Percentiles rank a stretch among this genome's conserved stretches.
These are phyloP conservation scores for Ceratobasidium sp. DNA, from an alignment of 1,284 basidiomycete genomes.

Conservation along the genomic window DNA sequence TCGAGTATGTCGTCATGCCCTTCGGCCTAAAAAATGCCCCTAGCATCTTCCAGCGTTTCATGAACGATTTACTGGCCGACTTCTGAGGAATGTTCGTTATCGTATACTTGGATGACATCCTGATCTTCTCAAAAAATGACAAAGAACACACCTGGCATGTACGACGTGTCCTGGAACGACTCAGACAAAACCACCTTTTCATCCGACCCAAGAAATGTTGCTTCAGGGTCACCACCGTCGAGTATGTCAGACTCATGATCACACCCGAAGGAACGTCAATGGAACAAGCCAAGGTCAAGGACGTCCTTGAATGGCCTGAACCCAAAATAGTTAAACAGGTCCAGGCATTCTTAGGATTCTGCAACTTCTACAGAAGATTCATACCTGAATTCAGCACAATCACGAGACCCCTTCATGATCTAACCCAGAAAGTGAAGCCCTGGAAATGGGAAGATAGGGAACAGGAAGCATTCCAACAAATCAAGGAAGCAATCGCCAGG, in stretches of 20 bases:
- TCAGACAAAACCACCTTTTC: slow-evolving; percentile 52
- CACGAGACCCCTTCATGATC: slow-evolving; percentile 50
- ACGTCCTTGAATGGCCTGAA: slow-evolving; percentile 54
- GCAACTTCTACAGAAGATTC: no score
- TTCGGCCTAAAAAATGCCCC: no score
- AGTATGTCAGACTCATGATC: slow-evolving; percentile 49
- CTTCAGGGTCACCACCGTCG: background rate
- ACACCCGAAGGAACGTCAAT: slow-evolving; percentile 51
- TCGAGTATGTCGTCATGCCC: slow-evolving; percentile 17
- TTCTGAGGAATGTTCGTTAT: slow-evolving; percentile 20
- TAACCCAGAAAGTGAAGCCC: background rate
- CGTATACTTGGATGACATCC: slow-evolving; percentile 41
- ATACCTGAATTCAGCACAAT: slow-evolving; percentile 52
- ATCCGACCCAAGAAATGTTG: slow-evolving; percentile 38
- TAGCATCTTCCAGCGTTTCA: no score
- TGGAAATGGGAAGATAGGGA: slow-evolving; percentile 44
- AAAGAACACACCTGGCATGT: slow-evolving; percentile 50
- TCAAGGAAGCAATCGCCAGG: slow-evolving; percentile 45
- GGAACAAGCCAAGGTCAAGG: slow-evolving; percentile 55
- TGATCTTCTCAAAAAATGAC: slow-evolving; percentile 11
- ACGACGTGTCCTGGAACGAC: slow-evolving; percentile 51
- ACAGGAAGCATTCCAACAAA: slow-evolving; percentile 47
- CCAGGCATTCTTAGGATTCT: no score
- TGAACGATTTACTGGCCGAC: no score
- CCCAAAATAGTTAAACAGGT: slow-evolving; percentile 52